Evolutionary conservation across 2,329 filamentous ascomycete genomes (phyloP).

Genomic region (Coniochaeta pulveracea): DNA sequence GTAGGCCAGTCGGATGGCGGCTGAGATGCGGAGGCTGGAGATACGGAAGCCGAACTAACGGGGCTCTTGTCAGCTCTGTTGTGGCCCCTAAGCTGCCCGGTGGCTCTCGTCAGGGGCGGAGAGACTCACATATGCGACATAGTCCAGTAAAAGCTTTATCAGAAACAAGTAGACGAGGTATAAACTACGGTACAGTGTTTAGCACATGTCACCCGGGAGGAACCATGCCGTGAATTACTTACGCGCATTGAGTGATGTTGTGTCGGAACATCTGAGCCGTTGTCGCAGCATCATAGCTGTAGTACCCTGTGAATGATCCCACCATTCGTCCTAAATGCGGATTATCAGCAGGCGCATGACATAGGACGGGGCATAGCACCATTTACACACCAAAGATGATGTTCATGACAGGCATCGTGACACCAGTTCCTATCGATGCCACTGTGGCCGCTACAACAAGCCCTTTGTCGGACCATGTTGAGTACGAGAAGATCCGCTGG

Average conservation of each 20-base stretch:
- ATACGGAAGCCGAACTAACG: conserved; percentile 41
- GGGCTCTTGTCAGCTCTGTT: neutral
- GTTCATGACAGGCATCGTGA: conserved; percentile 49
- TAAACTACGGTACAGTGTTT: conserved; percentile 29
- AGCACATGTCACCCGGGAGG: neutral
- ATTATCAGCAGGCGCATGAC: conserved; percentile 7
- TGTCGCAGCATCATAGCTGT: conserved; percentile 12
- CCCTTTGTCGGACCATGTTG: conserved; percentile 37
- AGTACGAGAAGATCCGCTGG: conserved; percentile 38
- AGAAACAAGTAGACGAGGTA: conserved; percentile 63
- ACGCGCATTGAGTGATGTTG: conserved; percentile 18
- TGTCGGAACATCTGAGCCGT: conserved; percentile 15
- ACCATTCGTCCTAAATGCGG: conserved; percentile 15
- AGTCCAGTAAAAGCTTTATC: conserved; percentile 50
- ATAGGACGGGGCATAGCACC: conserved; percentile 25
- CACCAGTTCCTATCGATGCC: conserved; percentile 39
- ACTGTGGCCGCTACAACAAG: conserved; percentile 33
- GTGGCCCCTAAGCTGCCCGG: too few relatives aligned
- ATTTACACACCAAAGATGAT: conserved; percentile 42
- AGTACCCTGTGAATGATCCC: conserved; percentile 19
- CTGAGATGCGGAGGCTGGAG: conserved; percentile 48
- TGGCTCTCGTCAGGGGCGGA: neutral
- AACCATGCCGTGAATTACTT: conserved; percentile 21
- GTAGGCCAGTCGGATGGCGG: conserved; percentile 50
- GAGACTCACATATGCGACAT: conserved; percentile 23